These are phyloP conservation scores for Gryganskiella cystojenkinii DNA, from an alignment of 192 early-diverging fungal genomes.

Conservation along the genomic window DNA sequence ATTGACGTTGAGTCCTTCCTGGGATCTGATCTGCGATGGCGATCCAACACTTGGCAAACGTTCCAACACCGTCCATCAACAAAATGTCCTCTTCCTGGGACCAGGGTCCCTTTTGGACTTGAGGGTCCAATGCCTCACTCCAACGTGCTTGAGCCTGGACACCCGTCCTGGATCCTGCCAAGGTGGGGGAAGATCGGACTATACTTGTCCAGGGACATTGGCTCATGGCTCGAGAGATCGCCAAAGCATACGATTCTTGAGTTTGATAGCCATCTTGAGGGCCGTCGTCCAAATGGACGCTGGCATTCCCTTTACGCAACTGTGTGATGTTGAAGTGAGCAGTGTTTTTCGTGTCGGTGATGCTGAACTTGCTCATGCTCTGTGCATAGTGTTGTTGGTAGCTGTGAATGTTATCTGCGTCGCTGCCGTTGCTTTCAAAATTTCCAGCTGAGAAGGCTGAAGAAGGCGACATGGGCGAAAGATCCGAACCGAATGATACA, in stretches of 20 bases:
- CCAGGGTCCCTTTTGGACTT: constrained; percentile 66
- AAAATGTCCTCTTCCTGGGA: constrained; percentile 60
- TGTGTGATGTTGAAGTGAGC: too few relatives aligned
- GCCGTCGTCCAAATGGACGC: too few relatives aligned
- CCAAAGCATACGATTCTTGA: background rate
- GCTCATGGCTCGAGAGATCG: constrained; percentile 18
- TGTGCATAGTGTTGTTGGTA: too few relatives aligned
- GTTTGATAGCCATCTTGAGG: too few relatives aligned
- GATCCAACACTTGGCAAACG: constrained; percentile 63
- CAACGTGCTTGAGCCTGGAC: constrained; percentile 71
- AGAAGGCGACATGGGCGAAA: too few relatives aligned
- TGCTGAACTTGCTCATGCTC: too few relatives aligned
- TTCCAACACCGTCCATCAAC: constrained; percentile 62
- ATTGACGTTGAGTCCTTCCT: constrained; percentile 69
- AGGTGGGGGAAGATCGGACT: constrained; percentile 49
- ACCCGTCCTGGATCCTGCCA: constrained; percentile 54
- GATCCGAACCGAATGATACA: too few relatives aligned
- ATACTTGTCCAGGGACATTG: constrained; percentile 48
- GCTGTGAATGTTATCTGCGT: too few relatives aligned
- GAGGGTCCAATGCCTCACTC: constrained; percentile 68
- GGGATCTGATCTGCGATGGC: constrained; percentile 66
- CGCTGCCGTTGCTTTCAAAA: too few relatives aligned
- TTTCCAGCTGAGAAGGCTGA: too few relatives aligned
- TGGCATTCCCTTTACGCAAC: too few relatives aligned
- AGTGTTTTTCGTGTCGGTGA: too few relatives aligned